A percentile compares a stretch with the other conserved stretches of the same genome.
phyloP scores from a whole-genome alignment of 2,329 filamentous ascomycete species.

The Botryotinia narcissicola region DNA sequence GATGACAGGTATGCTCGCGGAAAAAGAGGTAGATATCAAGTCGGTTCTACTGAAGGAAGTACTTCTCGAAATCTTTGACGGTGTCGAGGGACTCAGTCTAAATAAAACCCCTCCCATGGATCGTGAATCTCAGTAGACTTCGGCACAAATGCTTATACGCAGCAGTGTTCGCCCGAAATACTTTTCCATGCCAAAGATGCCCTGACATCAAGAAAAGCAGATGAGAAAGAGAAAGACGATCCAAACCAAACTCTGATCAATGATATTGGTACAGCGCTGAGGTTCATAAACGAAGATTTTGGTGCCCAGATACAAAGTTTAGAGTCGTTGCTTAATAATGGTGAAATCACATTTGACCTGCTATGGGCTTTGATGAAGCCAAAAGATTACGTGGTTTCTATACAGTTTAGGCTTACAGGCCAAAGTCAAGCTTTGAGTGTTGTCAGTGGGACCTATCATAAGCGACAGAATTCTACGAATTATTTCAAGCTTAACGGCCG shows the following conservation, averaged over 20 bases:
- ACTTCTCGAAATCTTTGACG: constrained; percentile 11
- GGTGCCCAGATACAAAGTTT: not conserved
- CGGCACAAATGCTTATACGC: not conserved
- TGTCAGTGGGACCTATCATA: not conserved
- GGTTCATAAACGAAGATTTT: constrained; percentile 6
- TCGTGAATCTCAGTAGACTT: not conserved
- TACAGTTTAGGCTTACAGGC: not conserved
- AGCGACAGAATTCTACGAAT: not conserved
- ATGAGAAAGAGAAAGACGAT: constrained; percentile 7
- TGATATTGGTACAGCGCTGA: constrained; percentile 10
- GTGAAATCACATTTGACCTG: constrained; percentile 14
- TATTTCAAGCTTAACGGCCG: not conserved
- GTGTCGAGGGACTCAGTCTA: constrained; percentile 5
- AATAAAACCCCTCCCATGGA: constrained; percentile 11
- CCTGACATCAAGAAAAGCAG: not conserved
- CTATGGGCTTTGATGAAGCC: constrained; percentile 11
- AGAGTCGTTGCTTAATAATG: constrained; percentile 1
- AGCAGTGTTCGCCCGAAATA: not conserved
- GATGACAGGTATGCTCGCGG: constrained; percentile 3
- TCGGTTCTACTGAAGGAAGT: not conserved
- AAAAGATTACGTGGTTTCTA: not conserved
- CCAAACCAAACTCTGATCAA: constrained; percentile 10
- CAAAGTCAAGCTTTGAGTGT: constrained; percentile 1
- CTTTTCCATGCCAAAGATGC: constrained; percentile 6
- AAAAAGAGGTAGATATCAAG: constrained; percentile 13